These are phyloP conservation scores for Aspergillus panamensis DNA, from an alignment of 495 filamentous ascomycete species.

Conservation along the genomic window DNA sequence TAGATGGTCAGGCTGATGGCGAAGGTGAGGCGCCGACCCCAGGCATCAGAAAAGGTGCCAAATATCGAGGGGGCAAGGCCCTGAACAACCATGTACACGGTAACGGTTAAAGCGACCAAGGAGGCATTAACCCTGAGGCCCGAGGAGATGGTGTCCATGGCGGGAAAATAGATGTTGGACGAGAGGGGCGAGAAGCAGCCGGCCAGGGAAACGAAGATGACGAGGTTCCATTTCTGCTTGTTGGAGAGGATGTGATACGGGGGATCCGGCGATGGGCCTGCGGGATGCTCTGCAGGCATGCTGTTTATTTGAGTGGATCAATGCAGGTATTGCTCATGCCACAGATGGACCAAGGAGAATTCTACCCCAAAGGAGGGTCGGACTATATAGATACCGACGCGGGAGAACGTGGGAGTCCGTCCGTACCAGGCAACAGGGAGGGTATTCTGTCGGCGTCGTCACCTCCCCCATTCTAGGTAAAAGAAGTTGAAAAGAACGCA, in stretches of 20 bases:
- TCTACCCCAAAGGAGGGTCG: no score
- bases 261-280: no score
- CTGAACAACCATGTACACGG: conserved; percentile 46
- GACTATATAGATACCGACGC: no score
- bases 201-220: conserved; percentile 48
- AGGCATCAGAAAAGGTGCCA: conserved; percentile 42
- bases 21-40: conserved; percentile 41
- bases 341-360: no score
- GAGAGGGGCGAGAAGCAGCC: conserved; percentile 61
- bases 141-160: conserved; percentile 43
- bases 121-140: conserved; percentile 32
- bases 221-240: conserved; percentile 13
- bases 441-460: no score
- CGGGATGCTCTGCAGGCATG: no score
- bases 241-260: conserved; percentile 6
- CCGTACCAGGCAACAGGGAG: no score
- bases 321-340: no score
- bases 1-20: conserved; percentile 42
- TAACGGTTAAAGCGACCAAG: conserved; percentile 37
- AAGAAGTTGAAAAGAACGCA: no score
- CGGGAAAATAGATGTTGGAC: conserved; percentile 78
- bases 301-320: no score
- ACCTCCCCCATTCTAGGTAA: no score
- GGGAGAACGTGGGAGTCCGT: no score
- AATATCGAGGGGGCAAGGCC: conserved; percentile 44